Conservation (phyloP, 2,329 filamentous ascomycete species). For the Colletotrichum spinosum region DNA sequence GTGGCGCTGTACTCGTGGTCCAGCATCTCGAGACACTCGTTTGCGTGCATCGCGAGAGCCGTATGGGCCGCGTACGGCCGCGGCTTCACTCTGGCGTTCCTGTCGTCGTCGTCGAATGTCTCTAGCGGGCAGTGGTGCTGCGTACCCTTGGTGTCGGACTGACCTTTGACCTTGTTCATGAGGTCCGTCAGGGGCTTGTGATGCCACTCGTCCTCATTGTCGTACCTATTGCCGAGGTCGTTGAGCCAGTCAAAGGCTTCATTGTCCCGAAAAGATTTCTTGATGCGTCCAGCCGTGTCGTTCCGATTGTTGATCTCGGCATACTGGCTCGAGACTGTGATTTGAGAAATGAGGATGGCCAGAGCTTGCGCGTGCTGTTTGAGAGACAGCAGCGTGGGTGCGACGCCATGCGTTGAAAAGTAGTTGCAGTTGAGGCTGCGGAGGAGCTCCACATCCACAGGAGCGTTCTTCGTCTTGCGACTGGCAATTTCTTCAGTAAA, state of each 20-base stretch:
- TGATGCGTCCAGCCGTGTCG: conserved; percentile 15
- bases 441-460: conserved; percentile 42
- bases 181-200: conserved; percentile 59
- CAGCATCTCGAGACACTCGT: conserved; percentile 68
- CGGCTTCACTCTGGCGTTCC: conserved; percentile 37
- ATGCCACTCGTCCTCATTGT: conserved; percentile 60
- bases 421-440: conserved; percentile 68
- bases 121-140: conserved; percentile 60
- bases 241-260: conserved; percentile 70
- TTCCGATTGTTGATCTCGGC: conserved; percentile 44
- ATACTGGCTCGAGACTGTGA: conserved; percentile 53
- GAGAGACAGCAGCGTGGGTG: conserved; percentile 67
- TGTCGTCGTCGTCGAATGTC: conserved; percentile 40
- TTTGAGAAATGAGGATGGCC: conserved; percentile 60
- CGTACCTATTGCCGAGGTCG: conserved; percentile 61
- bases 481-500: conserved; percentile 23
- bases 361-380: conserved; percentile 72
- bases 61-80: conserved; percentile 60
- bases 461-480: conserved; percentile 31
- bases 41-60: conserved; percentile 67
- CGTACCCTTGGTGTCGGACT: conserved; percentile 55
- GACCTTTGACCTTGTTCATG: conserved; percentile 56
- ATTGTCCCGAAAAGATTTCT: conserved; percentile 49
- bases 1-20: conserved; percentile 69
- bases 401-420: conserved; percentile 61